These are phyloP conservation scores for Exobasidium rhododendri DNA, from an alignment of 1,284 basidiomycete genomes.

Conservation along the genomic window DNA sequence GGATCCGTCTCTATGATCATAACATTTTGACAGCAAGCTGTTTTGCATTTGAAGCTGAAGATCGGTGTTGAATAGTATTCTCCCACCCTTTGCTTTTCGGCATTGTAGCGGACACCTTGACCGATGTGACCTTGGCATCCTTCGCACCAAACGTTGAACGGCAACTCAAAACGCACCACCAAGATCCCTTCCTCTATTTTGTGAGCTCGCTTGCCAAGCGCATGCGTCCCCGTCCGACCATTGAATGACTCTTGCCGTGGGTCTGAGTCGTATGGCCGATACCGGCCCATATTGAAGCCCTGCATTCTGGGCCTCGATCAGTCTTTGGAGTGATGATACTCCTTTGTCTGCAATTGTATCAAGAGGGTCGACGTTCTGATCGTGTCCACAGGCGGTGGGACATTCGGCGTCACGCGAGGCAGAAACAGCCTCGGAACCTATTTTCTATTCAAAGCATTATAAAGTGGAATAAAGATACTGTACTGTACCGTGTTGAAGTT, in stretches of 20 bases:
- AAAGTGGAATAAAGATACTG: too few relatives aligned
- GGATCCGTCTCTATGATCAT: constrained; percentile 98
- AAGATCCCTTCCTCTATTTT: constrained; percentile 91
- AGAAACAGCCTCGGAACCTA: too few relatives aligned
- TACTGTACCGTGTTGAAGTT: too few relatives aligned
- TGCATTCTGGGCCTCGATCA: constrained; percentile 50
- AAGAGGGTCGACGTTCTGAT: too few relatives aligned
- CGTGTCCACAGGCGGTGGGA: too few relatives aligned
- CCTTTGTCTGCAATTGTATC: too few relatives aligned
- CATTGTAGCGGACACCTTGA: constrained; percentile 74
- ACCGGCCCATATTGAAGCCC: constrained; percentile 51
- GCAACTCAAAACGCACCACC: constrained; percentile 74
- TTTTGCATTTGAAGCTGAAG: constrained; percentile 92
- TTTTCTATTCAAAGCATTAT: too few relatives aligned
- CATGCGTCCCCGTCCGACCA: constrained; percentile 16
- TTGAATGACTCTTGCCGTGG: constrained; percentile 27
- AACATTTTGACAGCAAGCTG: constrained; percentile 85
- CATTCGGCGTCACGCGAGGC: too few relatives aligned
- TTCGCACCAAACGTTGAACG: constrained; percentile 92
- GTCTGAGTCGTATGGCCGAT: constrained; percentile 36
- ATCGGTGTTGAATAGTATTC: constrained; percentile 92
- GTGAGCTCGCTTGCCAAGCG: constrained; percentile 77
- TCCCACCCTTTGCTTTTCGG: constrained; percentile 95
- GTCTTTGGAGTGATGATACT: too few relatives aligned
- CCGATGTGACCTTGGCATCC: constrained; percentile 24